Percentiles rank a stretch among this genome's conserved stretches.
Conservation (phyloP, 2,329 filamentous ascomycete genomes). For the Phialocephala subalpina region DNA sequence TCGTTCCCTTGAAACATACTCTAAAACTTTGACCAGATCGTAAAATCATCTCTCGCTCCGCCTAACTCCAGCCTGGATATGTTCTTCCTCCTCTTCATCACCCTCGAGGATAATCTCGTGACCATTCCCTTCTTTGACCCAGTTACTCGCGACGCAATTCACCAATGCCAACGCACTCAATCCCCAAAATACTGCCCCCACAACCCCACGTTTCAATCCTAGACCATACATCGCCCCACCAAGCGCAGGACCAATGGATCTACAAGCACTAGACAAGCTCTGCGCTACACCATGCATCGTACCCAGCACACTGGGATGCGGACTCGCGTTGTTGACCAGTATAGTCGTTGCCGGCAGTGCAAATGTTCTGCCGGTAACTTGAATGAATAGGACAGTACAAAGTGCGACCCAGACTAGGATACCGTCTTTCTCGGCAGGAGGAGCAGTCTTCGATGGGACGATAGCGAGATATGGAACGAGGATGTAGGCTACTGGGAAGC, state of each 20-base stretch:
- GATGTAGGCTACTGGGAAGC: conserved; percentile 75
- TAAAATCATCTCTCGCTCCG: conserved; percentile 5
- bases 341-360: conserved; percentile 37
- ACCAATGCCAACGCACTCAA: conserved; percentile 63
- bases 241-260: conserved; percentile 66
- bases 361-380: conserved; percentile 76
- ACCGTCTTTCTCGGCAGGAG: conserved; percentile 41
- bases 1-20: neutral
- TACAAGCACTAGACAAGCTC: conserved; percentile 63
- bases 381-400: conserved; percentile 59
- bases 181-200: conserved; percentile 54
- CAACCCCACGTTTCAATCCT: conserved; percentile 62
- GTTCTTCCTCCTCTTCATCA: conserved; percentile 56
- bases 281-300: conserved; percentile 65
- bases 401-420: conserved; percentile 39
- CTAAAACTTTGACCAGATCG: neutral
- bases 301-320: conserved; percentile 64
- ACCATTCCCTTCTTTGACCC: conserved; percentile 67
- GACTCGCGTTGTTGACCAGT: conserved; percentile 62
- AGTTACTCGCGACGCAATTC: conserved; percentile 55
- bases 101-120: conserved; percentile 72
- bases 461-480: conserved; percentile 75
- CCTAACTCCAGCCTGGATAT: conserved; percentile 46
- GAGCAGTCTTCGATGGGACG: conserved; percentile 55
- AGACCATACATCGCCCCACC: conserved; percentile 67